A percentile compares a stretch with the other conserved stretches of the same genome.
These are phyloP conservation scores for Sporisorium graminicola DNA, from an alignment of 1,284 basidiomycete species.

Conservation along the genomic window DNA sequence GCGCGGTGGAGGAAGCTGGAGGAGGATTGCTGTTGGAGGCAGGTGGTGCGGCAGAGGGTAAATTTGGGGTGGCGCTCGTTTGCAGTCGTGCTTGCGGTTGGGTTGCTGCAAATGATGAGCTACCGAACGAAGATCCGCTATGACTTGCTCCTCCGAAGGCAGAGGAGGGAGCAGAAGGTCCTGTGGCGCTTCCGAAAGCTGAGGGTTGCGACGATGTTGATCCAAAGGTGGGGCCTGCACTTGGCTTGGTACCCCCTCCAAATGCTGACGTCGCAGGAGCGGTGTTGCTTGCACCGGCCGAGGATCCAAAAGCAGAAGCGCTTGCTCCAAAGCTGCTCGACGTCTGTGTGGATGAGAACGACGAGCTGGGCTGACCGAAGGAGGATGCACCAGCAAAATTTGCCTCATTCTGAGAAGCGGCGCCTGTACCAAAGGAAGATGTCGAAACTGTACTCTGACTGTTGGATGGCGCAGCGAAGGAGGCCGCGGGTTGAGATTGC, in stretches of 20 bases:
- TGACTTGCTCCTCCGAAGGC: conserved; percentile 17
- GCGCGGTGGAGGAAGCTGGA: conserved; percentile 15
- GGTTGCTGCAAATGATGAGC: conserved; percentile 14
- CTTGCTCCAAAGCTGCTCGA: conserved; percentile 4
- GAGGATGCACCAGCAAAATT: conserved; percentile 4
- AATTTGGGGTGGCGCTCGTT: neutral
- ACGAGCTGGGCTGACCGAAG: conserved; percentile 12
- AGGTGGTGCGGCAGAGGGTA: neutral
- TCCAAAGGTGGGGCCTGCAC: conserved; percentile 8
- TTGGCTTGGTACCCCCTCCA: conserved; percentile 2
- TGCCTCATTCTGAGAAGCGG: neutral
- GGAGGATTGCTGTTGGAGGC: conserved; percentile 1
- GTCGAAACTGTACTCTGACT: neutral
- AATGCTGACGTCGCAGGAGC: conserved; percentile 12
- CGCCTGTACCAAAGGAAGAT: conserved; percentile 6
- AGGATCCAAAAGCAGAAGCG: conserved; percentile 28
- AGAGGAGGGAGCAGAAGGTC: conserved; percentile 4
- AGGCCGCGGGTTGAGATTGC: neutral
- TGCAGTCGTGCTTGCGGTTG: conserved; percentile 2
- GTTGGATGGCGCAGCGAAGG: neutral
- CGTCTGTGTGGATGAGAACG: conserved; percentile 12
- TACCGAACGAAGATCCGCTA: conserved; percentile 12
- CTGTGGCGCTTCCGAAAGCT: conserved; percentile 14
- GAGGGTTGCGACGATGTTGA: conserved; percentile 9
- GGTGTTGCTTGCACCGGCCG: neutral